These are phyloP conservation scores for Suillus americanus DNA, from an alignment of 768 basidiomycete genomes.

Conservation along the genomic window DNA sequence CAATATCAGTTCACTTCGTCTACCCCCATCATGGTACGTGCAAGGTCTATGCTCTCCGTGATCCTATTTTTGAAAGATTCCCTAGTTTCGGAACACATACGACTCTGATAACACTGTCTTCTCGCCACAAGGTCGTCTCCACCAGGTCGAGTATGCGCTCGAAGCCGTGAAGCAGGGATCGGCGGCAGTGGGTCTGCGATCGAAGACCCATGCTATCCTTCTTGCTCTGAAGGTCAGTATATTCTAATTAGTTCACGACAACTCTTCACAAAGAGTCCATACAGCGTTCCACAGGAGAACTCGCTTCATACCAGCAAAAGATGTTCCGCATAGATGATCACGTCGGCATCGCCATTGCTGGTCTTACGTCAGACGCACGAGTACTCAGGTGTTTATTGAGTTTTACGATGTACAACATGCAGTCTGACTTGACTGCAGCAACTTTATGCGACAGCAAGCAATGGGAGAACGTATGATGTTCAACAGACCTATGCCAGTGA, in stretches of 20 bases:
- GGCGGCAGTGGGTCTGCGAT: conserved; percentile 95
- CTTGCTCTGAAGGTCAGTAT: conserved; percentile 83
- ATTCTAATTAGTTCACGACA: background rate
- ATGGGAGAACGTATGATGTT: conserved; percentile 94
- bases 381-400: conserved; percentile 71
- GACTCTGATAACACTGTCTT: conserved; percentile 99
- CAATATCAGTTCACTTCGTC: conserved; percentile 14
- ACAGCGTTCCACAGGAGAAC: conserved; percentile 96
- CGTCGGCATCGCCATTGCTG: conserved; percentile 98
- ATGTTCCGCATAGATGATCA: conserved; percentile 99
- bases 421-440: conserved; percentile 49
- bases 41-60: background rate
- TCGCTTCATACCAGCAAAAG: conserved; percentile 99
- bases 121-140: conserved; percentile 93
- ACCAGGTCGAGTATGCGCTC: conserved; percentile 97
- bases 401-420: background rate
- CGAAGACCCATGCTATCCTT: conserved; percentile 91
- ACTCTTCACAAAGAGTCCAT: conserved; percentile 8
- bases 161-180: conserved; percentile 99
- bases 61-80: conserved; percentile 7
- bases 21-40: conserved; percentile 31
- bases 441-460: conserved; percentile 99
- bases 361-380: conserved; percentile 97
- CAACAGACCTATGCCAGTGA: conserved; percentile 92
- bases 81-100: conserved; percentile 91